These are phyloP conservation scores for Gymnopilus dilepis DNA, from an alignment of 768 basidiomycete species.

Conservation along the genomic window DNA sequence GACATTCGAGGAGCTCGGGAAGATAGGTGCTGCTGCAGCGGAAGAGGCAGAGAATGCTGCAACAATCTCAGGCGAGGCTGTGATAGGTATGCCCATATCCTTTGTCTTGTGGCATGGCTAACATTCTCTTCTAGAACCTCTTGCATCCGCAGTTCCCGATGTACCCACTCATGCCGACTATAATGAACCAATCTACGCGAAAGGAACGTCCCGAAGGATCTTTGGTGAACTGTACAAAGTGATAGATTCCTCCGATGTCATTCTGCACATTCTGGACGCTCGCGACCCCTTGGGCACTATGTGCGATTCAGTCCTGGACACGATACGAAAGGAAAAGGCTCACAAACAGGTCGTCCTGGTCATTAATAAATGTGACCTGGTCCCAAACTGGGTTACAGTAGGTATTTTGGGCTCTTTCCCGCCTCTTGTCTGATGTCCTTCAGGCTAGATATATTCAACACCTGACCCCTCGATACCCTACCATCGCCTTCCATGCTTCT, in stretches of 20 bases:
- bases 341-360: conserved; percentile 97
- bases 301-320: conserved; percentile 93
- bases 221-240: conserved; percentile 99
- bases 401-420: conserved; percentile 36
- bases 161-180: conserved; percentile 75
- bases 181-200: conserved; percentile 91
- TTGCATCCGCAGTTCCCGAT: conserved; percentile 53
- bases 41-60: conserved; percentile 56
- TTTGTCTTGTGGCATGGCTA: background rate
- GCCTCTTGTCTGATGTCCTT: conserved; percentile 5
- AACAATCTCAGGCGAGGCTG: conserved; percentile 40
- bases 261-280: conserved; percentile 94
- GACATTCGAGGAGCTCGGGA: conserved; percentile 88
- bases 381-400: conserved; percentile 99
- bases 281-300: conserved; percentile 95
- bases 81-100: conserved; percentile 47
- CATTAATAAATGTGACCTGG: conserved; percentile 98
- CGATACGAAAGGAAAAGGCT: conserved; percentile 92
- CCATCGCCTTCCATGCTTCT: conserved; percentile 98
- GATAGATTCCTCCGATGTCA: conserved; percentile 96
- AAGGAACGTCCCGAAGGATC: conserved; percentile 94
- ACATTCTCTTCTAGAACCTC: conserved; percentile 41
- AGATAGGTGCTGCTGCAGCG: conserved; percentile 58
- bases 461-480: conserved; percentile 92
- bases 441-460: conserved; percentile 97